Base-by-base conservation (phyloP, 805 yeast species). In the Crinitomyces ghanaensis region DNA sequence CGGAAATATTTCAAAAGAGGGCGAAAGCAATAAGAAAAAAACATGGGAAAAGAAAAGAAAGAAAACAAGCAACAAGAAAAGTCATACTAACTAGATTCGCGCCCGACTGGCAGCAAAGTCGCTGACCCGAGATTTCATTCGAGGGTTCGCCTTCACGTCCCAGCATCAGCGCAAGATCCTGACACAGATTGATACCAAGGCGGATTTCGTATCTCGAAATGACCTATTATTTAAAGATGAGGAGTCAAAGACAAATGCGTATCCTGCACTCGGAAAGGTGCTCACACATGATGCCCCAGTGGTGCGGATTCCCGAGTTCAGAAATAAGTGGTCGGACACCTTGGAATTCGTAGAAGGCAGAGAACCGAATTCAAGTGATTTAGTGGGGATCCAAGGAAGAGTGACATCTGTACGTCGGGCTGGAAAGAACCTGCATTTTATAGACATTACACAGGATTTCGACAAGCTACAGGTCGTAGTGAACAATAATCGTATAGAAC, bases 401-500 rank as follows among this genome's bases (percentile, higher is more conserved):
- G 63, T 83, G 5, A 37, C 35, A 2, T 59, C 71, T 14, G 64
- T 83, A 0, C 53, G 95, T 24, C 66, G 62, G 33, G 64, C 85
- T 0, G 84, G 93, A 1, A 75, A 69, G 44, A 78, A 77, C 1
- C 66, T 82, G 58, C 55, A 69, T 26, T 83, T 83, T 46, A 46
- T 82, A 16, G 95, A 83, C 49, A 26, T 83, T 2, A 46, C 60
- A 0, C 88, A 79, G 45, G 88, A 80, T 45, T 63, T 56, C 24
- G 31, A 39, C 1, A 63, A 63, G 42, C 54, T 83, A 2, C 95
- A 83, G 50, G 45, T 80, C 0, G 74, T 77, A 45, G 68, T 74
- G 13, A 70, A 69, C 48, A 68, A 65, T 46, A 70, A 65, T 44
- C 53, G 65, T 36, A 56, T 69, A 58, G 14, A 5, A 17, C n/a